Percentiles rank a stretch among this genome's conserved stretches.
Conservation (phyloP, 1,139 yeast species). For the Pichia sp. region DNA sequence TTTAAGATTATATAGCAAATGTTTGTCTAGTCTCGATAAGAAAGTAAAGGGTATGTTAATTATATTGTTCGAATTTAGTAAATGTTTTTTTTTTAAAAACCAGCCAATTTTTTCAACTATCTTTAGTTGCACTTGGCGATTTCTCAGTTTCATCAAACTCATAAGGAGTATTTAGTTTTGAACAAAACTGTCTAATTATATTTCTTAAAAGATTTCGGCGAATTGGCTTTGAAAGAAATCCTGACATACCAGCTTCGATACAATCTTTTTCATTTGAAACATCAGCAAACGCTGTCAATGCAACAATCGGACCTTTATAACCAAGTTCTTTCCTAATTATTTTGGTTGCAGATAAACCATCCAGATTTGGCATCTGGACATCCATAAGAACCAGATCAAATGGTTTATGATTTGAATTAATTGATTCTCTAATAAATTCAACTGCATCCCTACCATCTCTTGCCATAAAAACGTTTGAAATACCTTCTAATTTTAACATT, state of each 20-base stretch:
- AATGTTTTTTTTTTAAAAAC: neutral
- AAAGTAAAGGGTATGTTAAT: no score
- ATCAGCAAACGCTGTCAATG: slow-evolving; percentile 91
- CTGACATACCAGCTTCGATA: slow-evolving; percentile 78
- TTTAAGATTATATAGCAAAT: no score
- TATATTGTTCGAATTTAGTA: neutral
- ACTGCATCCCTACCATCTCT: slow-evolving; percentile 89
- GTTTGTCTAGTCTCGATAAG: no score
- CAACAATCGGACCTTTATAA: slow-evolving; percentile 75
- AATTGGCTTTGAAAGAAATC: slow-evolving; percentile 83
- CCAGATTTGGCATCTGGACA: slow-evolving; percentile 91
- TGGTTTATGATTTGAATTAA: slow-evolving; percentile 23
- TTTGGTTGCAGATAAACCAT: slow-evolving; percentile 79
- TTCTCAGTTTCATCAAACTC: slow-evolving; percentile 6
- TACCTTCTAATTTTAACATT: slow-evolving; percentile 78
- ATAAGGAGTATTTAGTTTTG: slow-evolving; percentile 16
- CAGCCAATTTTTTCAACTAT: neutral
- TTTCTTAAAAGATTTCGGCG: slow-evolving; percentile 60
- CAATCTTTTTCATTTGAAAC: slow-evolving; percentile 77
- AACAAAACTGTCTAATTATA: slow-evolving; percentile 42
- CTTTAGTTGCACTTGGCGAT: neutral
- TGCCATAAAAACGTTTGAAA: slow-evolving; percentile 64
- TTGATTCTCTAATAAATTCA: slow-evolving; percentile 45
- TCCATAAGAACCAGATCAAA: slow-evolving; percentile 89
- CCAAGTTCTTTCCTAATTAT: slow-evolving; percentile 61